Base-by-base conservation (phyloP, 2,329 filamentous ascomycete genomes). In the Ceratocystis papillata region DNA sequence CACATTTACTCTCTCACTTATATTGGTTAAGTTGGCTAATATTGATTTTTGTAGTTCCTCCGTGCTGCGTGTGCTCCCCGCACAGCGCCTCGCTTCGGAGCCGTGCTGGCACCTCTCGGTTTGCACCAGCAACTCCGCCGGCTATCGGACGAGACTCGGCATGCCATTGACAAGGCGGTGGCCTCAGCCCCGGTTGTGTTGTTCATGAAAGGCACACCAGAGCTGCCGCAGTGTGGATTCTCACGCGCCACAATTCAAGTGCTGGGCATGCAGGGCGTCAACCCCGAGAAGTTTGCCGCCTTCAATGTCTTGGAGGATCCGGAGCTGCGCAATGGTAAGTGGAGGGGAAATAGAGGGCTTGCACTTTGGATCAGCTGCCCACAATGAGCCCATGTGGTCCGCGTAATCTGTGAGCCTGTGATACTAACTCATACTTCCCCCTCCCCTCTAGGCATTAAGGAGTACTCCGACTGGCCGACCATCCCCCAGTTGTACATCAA, bases 401-500 rank as follows among this genome's bases (percentile, higher is more conserved):
- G 45, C 45, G 5, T 20, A 20, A 7, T 20, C 37, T 12, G 10
- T 41, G 37, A 12, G 37, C 10, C 37, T 12, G 12, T 41, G 10
- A 41, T 41, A 10, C 17, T 20, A 22, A 22, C 46, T 50, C 17
- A 50, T 50, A 20, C n/a, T 20, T 60, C 53, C 28, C 46, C 44
- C 64, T 59, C 37, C 7, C 22, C 20, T 63, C 17, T 70, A 92
- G 93, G 94, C 64, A 96, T 99, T 79, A 99, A 99, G 79, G 93
- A 99, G 78, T 99, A 94, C 80, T 96, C 92, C 1, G 94, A 97
- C 75, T 99, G 94, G 94, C 94, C 94, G 15, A 99, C 94, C 22
- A 97, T 99, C 74, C 94, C 94, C 5, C 94, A 99, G 77, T 82
- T 99, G 20, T 99, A 97, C 77, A 81, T 99, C 63, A 85, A 95